Base-by-base conservation (phyloP, 495 filamentous ascomycete genomes). In the Tetracladium setigerum region DNA sequence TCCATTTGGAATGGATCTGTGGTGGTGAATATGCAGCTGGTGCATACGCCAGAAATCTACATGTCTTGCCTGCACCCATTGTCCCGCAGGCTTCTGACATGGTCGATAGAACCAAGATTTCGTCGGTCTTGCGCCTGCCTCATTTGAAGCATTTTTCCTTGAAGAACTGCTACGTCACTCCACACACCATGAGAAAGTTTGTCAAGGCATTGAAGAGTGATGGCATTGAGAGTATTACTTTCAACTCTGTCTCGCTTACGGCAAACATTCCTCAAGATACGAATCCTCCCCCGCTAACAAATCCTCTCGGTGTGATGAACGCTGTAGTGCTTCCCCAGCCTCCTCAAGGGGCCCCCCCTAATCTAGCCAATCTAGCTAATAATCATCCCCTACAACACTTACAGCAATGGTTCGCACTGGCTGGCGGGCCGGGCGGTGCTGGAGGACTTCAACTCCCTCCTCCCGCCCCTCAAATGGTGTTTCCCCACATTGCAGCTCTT, bases 1-100 rank as follows among this genome's bases (percentile, higher is more conserved):
- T 82, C 1, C 69, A 66, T 19, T 65, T 82, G 17, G 78, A 78
- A 32, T 82, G 73, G 67, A 44, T 67, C 17, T 69, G 67, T 39
- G 78, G 78, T 34, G 78, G 78, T 18, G 78, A 82, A 60, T 65
- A 73, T 35, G 74, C 73, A 11, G 41, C 66, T 35, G 77, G 78
- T 16, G 49, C 72, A 10, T 64, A 60, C 41, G 73, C 77, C 12
- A 69, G 78, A 37, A 76, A 74, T 50, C 58, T 57, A 13, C 58
- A 71, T 44, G 31, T 82, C 19, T 57, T 82, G 1, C 72, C 77
- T 1, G 73, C 76, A 11, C 77, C 77, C 2, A 57, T 77, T 38
- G 50, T 66, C 0, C 46, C 54, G 12, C 17, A 58, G n/a, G 55
- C 63, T 39, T 58, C 67, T 3, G 64, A 69, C 47, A 75, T 79